A percentile compares a stretch with the other conserved stretches of the same genome.
Evolutionary conservation across 225 moss, liverwort and hornwort species (phyloP).

Genomic region (Anthoceros angustus): DNA sequence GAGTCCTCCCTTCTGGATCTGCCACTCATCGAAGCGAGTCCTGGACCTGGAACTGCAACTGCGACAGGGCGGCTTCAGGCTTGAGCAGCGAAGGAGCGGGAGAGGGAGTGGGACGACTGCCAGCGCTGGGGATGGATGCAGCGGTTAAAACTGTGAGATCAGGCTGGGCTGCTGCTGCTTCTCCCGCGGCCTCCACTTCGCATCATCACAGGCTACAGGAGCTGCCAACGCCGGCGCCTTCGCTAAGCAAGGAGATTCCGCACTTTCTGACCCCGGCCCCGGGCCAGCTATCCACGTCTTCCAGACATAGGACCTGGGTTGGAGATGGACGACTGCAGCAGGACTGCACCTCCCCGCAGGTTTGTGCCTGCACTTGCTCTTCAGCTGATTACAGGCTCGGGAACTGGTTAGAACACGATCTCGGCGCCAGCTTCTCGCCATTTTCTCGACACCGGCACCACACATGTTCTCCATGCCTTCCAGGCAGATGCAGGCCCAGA

Average conservation of each 20-base stretch:
- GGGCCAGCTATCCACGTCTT: background rate
- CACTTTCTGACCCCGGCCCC: background rate
- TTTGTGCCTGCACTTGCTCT: background rate
- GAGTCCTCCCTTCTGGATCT: too few relatives aligned
- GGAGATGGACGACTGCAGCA: background rate
- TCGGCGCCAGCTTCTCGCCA: background rate
- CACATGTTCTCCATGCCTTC: background rate
- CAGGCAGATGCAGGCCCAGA: background rate
- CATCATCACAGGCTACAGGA: background rate
- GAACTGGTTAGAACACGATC: background rate
- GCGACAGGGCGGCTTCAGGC: too few relatives aligned
- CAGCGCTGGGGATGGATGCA: background rate
- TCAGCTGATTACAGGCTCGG: background rate
- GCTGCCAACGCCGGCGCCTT: background rate
- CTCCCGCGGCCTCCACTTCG: background rate
- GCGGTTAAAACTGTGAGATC: background rate
- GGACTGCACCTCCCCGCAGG: background rate
- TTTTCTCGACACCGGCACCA: background rate
- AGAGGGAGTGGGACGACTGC: slow-evolving; percentile 8
- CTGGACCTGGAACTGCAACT: too few relatives aligned
- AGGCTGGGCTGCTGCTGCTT: background rate
- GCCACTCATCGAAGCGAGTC: too few relatives aligned
- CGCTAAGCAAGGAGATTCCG: background rate
- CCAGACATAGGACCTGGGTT: background rate
- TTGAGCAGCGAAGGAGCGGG: too few relatives aligned